These are phyloP conservation scores for Paecilomyces variotii DNA, from an alignment of 2,329 filamentous ascomycete species.

Conservation along the genomic window DNA sequence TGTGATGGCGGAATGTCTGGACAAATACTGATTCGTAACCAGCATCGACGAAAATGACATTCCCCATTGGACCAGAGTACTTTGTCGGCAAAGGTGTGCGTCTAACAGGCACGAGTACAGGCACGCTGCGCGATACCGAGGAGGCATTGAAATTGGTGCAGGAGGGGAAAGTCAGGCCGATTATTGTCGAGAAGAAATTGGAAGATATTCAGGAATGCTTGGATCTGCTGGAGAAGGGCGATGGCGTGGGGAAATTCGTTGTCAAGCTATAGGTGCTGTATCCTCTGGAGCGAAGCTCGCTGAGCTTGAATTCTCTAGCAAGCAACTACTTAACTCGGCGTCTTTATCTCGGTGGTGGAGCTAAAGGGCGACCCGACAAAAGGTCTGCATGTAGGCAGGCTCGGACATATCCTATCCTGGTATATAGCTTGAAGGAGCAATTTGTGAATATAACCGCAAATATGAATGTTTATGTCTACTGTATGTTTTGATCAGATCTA, in stretches of 20 bases:
- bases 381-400: no score
- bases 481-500: no score
- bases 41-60: conserved; percentile 2
- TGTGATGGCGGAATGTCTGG: no score
- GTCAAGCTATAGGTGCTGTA: not conserved
- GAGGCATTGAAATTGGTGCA: conserved; percentile 9
- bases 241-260: conserved; percentile 1
- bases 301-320: no score
- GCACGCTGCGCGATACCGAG: conserved; percentile 8
- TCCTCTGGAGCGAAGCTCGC: not conserved
- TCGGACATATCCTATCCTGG: no score
- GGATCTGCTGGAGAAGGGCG: conserved; percentile 1
- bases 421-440: no score
- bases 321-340: no score
- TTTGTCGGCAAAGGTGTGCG: conserved; percentile 10
- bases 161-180: conserved; percentile 14
- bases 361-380: no score
- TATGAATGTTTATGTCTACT: no score
- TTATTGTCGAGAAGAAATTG: conserved; percentile 10
- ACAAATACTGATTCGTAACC: not conserved
- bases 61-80: conserved; percentile 9
- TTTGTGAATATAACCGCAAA: no score
- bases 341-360: no score
- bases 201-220: conserved; percentile 6
- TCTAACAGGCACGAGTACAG: conserved; percentile 10